Evolutionary conservation across 2,329 filamentous ascomycete species (phyloP).

Genomic region (Geosmithia morbida): DNA sequence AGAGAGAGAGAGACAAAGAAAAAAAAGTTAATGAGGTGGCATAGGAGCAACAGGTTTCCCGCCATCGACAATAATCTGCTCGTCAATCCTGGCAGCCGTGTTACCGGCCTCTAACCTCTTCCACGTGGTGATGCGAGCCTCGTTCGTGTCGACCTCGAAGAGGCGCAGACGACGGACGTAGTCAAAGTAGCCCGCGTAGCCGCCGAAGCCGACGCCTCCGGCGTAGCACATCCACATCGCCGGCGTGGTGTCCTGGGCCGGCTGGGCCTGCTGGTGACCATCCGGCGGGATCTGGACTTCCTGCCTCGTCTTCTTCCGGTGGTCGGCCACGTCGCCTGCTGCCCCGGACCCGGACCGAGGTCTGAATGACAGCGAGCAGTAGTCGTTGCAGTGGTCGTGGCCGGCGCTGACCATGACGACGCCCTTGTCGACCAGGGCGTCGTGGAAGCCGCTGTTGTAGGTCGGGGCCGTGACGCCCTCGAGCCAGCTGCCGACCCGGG

Average conservation of each 20-base stretch:
- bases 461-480: slow-evolving; percentile 77
- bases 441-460: slow-evolving; percentile 86
- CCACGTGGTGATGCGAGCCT: slow-evolving; percentile 79
- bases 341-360: slow-evolving; percentile 14
- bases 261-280: neutral
- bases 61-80: slow-evolving; percentile 52
- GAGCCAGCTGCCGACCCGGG: slow-evolving; percentile 52
- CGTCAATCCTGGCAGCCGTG: slow-evolving; percentile 36
- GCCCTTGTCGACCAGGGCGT: slow-evolving; percentile 75
- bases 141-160: slow-evolving; percentile 88
- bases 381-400: slow-evolving; percentile 96
- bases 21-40: slow-evolving; percentile 1
- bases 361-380: slow-evolving; percentile 58
- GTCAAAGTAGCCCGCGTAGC: slow-evolving; percentile 81
- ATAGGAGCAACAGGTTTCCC: slow-evolving; percentile 28
- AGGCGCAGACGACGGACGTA: slow-evolving; percentile 75
- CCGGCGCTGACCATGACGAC: slow-evolving; percentile 81
- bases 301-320: neutral
- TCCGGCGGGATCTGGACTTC: neutral
- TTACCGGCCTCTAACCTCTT: slow-evolving; percentile 68
- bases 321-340: neutral
- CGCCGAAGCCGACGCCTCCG: slow-evolving; percentile 82
- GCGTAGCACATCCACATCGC: slow-evolving; percentile 97
- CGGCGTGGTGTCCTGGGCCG: slow-evolving; percentile 34
- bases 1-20: neutral